Base-by-base conservation (phyloP, 2,329 filamentous ascomycete genomes). In the Blastomyces parvus region DNA sequence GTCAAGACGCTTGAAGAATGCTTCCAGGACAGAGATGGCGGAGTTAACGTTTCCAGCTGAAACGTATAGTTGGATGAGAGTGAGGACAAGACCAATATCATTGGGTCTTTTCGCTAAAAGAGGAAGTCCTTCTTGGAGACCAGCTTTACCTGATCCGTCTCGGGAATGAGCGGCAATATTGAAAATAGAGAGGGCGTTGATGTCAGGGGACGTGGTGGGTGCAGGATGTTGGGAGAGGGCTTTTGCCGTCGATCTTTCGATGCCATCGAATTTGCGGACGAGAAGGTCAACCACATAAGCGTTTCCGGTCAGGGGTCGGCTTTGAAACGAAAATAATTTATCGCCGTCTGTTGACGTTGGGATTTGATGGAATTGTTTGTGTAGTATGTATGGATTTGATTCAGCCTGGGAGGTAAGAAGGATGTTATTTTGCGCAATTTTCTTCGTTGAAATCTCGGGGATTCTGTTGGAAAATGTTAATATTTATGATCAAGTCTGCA, bases 41-140 rank as follows among this genome's bases (percentile, higher is more conserved):
- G 88, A 86, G 38, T 84, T 87, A 36, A 85, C 82, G 71, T 93
- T 91, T 57, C 87, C 84, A 50, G 82, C 84, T 60, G 86, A 81
- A 19, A 94, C 80, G 71, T 95, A 91, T 55, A 96, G 83, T 73
- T 97, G 91, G 11, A 93, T 82, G 63, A 91, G 83, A 11, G 90
- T 91, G 48, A 97, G 80, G 30, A 90, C 78, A 2, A 97, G 81
- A 1, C 92, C 93, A 27, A 96, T 80, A 71, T 97, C 91, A 64
- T 85, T 84, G 0, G 91, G 90, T 38, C 90, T 82, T 71, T 86
- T 87, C 69, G 90, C 87, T 7, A 93, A 78, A 14, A 92, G 74
- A 0, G 84, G 83, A 3, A 90, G 76, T 33, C 95, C 84, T 44
- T 84, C 80, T 71, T 87, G 89, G 42, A 96, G 77, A 5, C 87